These are phyloP conservation scores for Boeremia exigua DNA, from an alignment of 2,329 filamentous ascomycete species.

Conservation along the genomic window DNA sequence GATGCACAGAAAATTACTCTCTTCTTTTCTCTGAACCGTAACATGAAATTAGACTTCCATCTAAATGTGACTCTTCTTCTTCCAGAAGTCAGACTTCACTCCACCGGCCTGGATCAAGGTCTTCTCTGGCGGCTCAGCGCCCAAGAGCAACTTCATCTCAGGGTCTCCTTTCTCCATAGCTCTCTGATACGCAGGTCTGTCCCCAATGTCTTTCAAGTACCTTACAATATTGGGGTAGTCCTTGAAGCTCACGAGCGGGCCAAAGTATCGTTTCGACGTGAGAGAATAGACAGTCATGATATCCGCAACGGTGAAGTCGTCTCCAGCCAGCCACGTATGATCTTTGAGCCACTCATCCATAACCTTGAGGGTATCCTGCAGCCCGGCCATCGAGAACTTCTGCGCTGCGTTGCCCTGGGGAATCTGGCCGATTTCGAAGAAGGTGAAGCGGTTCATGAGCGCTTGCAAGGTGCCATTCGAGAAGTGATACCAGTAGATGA, in stretches of 20 bases:
- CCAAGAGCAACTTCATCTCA: slow-evolving; percentile 43
- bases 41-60: not conserved
- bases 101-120: slow-evolving; percentile 23
- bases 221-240: slow-evolving; percentile 26
- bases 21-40: not conserved
- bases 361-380: slow-evolving; percentile 48
- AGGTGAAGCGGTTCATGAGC: slow-evolving; percentile 37
- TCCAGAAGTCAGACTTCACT: slow-evolving; percentile 24
- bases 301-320: slow-evolving; percentile 68
- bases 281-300: slow-evolving; percentile 66
- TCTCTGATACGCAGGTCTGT: slow-evolving; percentile 31
- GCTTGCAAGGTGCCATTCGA: slow-evolving; percentile 50
- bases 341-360: slow-evolving; percentile 57
- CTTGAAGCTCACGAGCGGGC: slow-evolving; percentile 27
- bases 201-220: slow-evolving; percentile 23
- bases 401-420: slow-evolving; percentile 29
- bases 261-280: slow-evolving; percentile 65
- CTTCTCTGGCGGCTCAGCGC: slow-evolving; percentile 22
- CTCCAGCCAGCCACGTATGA: slow-evolving; percentile 63
- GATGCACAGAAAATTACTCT: not conserved
- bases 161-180: slow-evolving; percentile 63
- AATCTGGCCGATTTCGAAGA: slow-evolving; percentile 30
- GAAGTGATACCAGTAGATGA: slow-evolving; percentile 68
- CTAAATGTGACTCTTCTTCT: slow-evolving; percentile 14
- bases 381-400: slow-evolving; percentile 23